Conservation (phyloP, 306 rosid genomes). For the Lupinus albus region DNA sequence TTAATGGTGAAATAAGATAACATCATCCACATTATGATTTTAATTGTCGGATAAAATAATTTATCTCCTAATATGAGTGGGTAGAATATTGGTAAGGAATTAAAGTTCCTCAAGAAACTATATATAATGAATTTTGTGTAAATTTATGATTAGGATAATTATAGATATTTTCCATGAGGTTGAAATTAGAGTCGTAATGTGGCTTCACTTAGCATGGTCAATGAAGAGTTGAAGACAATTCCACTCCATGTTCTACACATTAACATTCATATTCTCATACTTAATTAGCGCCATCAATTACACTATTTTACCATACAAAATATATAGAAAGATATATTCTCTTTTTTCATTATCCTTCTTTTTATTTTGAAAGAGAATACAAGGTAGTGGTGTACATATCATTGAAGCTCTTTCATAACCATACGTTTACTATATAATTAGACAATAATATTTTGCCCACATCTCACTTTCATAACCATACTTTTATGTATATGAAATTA, state of each 20-base stretch:
- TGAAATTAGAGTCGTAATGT: constrained; percentile 16
- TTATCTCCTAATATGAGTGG: no score
- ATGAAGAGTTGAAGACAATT: constrained; percentile 24
- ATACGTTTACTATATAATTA: no score
- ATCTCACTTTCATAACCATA: no score
- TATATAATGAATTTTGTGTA: neutral
- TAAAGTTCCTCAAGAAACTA: constrained; percentile 34
- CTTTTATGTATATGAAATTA: no score
- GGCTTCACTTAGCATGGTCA: constrained; percentile 30
- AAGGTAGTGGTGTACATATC: neutral
- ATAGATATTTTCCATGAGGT: neutral
- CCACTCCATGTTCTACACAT: constrained; percentile 8
- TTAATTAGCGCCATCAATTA: neutral
- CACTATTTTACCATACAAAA: neutral
- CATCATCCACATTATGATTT: no score
- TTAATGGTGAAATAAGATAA: no score
- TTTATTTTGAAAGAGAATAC: neutral
- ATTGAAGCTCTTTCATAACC: constrained; percentile 6
- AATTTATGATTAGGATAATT: neutral
- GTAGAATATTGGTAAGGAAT: no score
- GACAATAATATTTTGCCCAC: neutral
- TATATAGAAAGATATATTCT: neutral
- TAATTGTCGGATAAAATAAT: no score
- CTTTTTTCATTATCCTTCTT: neutral
- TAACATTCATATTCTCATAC: neutral